These are phyloP conservation scores for Tuctoria greenei DNA, from an alignment of 176 grass and related monocot genomes.

Conservation along the genomic window DNA sequence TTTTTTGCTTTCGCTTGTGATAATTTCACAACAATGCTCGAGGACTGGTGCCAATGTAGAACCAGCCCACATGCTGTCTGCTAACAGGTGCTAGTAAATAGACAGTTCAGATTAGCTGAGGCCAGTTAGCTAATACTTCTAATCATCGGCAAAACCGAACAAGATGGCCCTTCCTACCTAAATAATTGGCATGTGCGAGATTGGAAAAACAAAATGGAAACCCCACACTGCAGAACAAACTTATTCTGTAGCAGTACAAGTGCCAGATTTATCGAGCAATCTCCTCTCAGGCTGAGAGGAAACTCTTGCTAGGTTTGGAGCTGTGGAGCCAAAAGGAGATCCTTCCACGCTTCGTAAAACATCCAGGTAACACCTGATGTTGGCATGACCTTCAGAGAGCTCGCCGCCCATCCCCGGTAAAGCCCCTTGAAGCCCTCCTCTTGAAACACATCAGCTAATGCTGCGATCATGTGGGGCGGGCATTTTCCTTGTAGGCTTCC, in stretches of 20 bases:
- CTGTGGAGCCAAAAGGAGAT: constrained; percentile 57
- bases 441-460: constrained; percentile 63
- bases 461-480: constrained; percentile 69
- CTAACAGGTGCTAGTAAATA: constrained; percentile 15
- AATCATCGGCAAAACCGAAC: constrained; percentile 21
- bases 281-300: not conserved
- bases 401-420: constrained; percentile 78
- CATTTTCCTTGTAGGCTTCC: constrained; percentile 68
- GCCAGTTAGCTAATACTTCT: constrained; percentile 3
- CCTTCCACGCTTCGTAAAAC: constrained; percentile 96
- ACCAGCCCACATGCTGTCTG: not conserved
- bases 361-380: constrained; percentile 91
- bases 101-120: constrained; percentile 25
- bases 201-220: constrained; percentile 7
- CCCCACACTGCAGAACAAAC: constrained; percentile 24
- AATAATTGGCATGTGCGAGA: constrained; percentile 18
- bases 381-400: constrained; percentile 92
- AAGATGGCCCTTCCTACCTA: constrained; percentile 20
- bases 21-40: constrained; percentile 14
- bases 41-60: not conserved
- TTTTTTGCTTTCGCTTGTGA: not conserved
- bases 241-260: constrained; percentile 15
- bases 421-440: constrained; percentile 63
- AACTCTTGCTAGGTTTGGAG: constrained; percentile 10
- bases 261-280: constrained; percentile 1